Conservation (phyloP, 1,139 yeast genomes). For the Pichia inconspicua region DNA sequence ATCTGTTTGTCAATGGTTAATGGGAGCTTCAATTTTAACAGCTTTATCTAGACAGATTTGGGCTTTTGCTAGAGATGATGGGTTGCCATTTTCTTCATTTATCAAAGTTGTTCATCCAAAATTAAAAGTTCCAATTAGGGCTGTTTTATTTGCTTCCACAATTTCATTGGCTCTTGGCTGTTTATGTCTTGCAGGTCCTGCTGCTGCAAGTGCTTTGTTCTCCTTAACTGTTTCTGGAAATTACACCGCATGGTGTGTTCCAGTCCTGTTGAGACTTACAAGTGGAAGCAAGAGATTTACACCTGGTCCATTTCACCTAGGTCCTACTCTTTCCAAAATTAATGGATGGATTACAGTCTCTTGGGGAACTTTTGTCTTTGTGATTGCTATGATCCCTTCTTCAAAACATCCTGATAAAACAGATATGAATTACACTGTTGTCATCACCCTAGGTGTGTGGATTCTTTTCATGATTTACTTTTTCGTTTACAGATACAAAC, state of each 20-base stretch:
- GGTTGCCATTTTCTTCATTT: conserved; percentile 38
- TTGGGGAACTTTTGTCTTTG: conserved; percentile 32
- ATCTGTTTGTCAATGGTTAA: conserved; percentile 53
- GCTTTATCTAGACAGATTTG: conserved; percentile 47
- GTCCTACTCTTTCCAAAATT: conserved; percentile 24
- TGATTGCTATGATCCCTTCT: conserved; percentile 36
- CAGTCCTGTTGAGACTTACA: conserved; percentile 37
- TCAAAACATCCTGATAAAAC: conserved; percentile 30
- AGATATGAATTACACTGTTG: conserved; percentile 56
- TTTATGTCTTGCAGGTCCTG: conserved; percentile 30
- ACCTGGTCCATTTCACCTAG: conserved; percentile 32
- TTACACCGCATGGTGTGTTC: conserved; percentile 39
- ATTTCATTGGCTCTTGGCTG: conserved; percentile 37
- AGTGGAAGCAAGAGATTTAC: conserved; percentile 32
- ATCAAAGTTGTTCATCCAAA: conserved; percentile 49
- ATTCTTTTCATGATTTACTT: conserved; percentile 39
- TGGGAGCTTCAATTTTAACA: conserved; percentile 55
- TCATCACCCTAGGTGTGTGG: conserved; percentile 45
- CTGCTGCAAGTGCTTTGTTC: conserved; percentile 38
- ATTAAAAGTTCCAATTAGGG: conserved; percentile 54
- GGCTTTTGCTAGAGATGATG: conserved; percentile 48
- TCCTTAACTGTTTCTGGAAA: conserved; percentile 41
- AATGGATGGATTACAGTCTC: conserved; percentile 33
- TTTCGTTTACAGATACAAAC: conserved; percentile 37
- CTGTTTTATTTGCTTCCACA: conserved; percentile 47